phyloP scores from a whole-genome alignment of 495 filamentous ascomycete species.

The Neurospora sp. region DNA sequence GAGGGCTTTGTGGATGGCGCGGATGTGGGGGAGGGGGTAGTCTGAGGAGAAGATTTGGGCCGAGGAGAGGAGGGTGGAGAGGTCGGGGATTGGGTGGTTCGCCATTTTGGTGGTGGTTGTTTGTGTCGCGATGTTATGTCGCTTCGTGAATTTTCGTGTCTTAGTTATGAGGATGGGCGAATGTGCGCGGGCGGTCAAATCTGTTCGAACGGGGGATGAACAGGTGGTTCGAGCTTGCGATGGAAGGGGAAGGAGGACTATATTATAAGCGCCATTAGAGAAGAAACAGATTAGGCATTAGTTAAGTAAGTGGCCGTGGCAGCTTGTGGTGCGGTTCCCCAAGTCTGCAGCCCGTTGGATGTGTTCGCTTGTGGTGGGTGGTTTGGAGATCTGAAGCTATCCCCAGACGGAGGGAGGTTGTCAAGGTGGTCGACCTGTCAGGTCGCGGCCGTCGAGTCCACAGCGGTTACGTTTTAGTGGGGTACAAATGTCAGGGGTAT shows the following conservation, averaged over 20 bases:
- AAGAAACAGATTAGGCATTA: not conserved
- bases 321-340: not conserved
- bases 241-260: not conserved
- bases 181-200: not conserved
- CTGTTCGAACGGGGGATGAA: not conserved
- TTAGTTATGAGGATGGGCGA: not conserved
- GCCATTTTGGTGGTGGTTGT: slow-evolving; percentile 14
- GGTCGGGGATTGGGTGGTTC: slow-evolving; percentile 23
- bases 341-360: not conserved
- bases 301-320: not conserved
- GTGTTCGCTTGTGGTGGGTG: not conserved
- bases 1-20: slow-evolving; percentile 43
- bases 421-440: not conserved
- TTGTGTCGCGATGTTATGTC: not conserved
- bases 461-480: not conserved
- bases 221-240: not conserved
- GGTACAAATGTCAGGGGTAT: not conserved
- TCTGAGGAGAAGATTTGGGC: slow-evolving; percentile 66
- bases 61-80: slow-evolving; percentile 47
- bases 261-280: not conserved
- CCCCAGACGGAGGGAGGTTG: not conserved
- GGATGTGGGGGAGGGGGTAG: slow-evolving; percentile 54
- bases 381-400: not conserved
- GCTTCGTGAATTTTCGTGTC: no score
- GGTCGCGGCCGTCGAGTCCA: not conserved